These are phyloP conservation scores for Cercospora zeina DNA, from an alignment of 2,329 filamentous ascomycete genomes.

Conservation along the genomic window DNA sequence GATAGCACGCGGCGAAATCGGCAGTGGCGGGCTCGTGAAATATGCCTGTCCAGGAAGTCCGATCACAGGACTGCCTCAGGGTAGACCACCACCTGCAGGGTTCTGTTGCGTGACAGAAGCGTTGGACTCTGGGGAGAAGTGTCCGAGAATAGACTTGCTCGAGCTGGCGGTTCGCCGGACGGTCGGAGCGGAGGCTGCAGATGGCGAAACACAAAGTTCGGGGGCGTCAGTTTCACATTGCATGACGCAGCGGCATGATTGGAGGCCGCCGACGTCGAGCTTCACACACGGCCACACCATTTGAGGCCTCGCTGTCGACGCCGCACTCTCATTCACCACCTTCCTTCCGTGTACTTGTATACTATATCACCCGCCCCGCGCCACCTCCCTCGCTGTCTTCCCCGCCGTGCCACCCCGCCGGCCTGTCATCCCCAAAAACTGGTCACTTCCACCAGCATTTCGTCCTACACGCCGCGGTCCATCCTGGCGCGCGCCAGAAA, in stretches of 20 bases:
- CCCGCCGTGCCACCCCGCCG: not conserved
- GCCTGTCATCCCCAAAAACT: not conserved
- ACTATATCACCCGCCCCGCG: not conserved
- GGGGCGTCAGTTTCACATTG: slow-evolving; percentile 1
- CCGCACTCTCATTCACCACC: not conserved
- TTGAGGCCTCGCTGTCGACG: not conserved
- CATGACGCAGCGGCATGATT: slow-evolving; percentile 4
- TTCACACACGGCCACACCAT: not conserved
- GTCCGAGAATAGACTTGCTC: slow-evolving; percentile 12
- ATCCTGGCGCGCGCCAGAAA: not conserved
- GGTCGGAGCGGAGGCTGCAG: not conserved
- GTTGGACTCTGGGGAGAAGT: not conserved
- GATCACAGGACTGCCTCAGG: not conserved
- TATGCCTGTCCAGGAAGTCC: not conserved
- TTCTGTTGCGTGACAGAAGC: not conserved
- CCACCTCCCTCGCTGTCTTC: not conserved
- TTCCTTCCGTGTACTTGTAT: not conserved
- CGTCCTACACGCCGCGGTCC: not conserved
- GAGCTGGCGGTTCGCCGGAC: not conserved
- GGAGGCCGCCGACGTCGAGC: not conserved
- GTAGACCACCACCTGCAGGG: too few species aligned
- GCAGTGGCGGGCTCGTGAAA: not conserved
- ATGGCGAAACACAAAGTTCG: slow-evolving; percentile 1
- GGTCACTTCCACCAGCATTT: not conserved
- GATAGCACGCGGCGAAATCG: slow-evolving; percentile 2